Evolutionary conservation across 371 early-diverging fungal genomes (phyloP), one percentile per base, ranked within the genome.

Genomic region (Zychaea mexicana): DNA sequence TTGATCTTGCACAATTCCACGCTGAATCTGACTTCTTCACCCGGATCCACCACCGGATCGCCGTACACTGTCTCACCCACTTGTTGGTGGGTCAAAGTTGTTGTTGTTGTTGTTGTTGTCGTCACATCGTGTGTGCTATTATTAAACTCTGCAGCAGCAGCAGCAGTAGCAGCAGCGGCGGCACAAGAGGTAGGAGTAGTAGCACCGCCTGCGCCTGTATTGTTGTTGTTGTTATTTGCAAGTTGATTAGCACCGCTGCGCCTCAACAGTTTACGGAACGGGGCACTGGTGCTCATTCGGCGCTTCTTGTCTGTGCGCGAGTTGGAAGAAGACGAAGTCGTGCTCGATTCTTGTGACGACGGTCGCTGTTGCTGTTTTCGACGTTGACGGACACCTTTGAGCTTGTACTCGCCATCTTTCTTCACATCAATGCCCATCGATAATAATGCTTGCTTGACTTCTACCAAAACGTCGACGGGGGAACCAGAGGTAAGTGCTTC

Each of bases 1-100:
- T 94, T 93, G 73, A 97, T 90, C 65, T 86, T 88, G 78, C 96
- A 94, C 42, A 97, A 68, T 76, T 96, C 95, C 13, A 97, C 88
- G 30, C 90, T 86, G 76, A 96, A 90, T n/a, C 91, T 82, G 17
- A 94, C 86, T 74, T 92, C 94, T 45, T 91, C 93, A 24, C 92
- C 92, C 0, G 89, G 81, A 72, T 96, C 96, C 38, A 94, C 91
- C 9, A 86, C 82, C 9, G 92, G 85, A 59, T 98, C 94, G 42
- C 99, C 99, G 70, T 99, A 98, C 60, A 95, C 91, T 10, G 55
- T 62, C 30, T 47, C 68, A 26, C 47, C 33, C 17, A 59, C 28
- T 47, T 32, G 42, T 2, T n/a, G n/a, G n/a, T n/a, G n/a, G n/a
- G n/a, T n/a, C n/a, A 36, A 45, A 3, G 17, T 28, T 56, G 36